Evolutionary conservation across 345 rosid species (phyloP).

Genomic region (Hypericum androsaemum): DNA sequence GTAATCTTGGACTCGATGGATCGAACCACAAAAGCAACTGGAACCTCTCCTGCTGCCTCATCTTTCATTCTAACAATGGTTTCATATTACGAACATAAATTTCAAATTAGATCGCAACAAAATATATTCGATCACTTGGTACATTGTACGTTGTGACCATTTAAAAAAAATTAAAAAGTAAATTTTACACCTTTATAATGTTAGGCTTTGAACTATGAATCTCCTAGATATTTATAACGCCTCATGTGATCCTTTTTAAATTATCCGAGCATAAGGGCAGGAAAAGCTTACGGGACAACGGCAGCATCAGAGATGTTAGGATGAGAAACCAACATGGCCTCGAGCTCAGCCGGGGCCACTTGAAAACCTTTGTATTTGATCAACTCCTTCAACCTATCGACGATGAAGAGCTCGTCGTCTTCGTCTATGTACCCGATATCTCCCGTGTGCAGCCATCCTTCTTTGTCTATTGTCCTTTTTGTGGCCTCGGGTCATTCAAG

Average conservation of each 20-base stretch:
- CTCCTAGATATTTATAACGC: no score
- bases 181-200: no score
- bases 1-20: slow-evolving; percentile 48
- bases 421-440: slow-evolving; percentile 57
- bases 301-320: slow-evolving; percentile 51
- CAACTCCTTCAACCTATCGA: slow-evolving; percentile 52
- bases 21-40: slow-evolving; percentile 64
- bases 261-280: not conserved
- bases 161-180: no score
- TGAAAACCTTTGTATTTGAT: slow-evolving; percentile 63
- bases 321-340: slow-evolving; percentile 42
- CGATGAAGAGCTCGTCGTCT: slow-evolving; percentile 48
- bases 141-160: no score
- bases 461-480: slow-evolving; percentile 37
- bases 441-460: slow-evolving; percentile 57
- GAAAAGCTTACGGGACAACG: slow-evolving; percentile 44
- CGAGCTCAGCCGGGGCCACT: slow-evolving; percentile 66
- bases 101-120: no score
- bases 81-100: no score
- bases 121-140: no score
- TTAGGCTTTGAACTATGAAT: no score
- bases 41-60: slow-evolving; percentile 75
- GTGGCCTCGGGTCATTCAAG: slow-evolving; percentile 51
- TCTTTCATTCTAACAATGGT: slow-evolving; percentile 61
- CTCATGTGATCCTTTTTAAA: no score